A percentile compares a stretch with the other conserved stretches of the same genome.
These are phyloP conservation scores for Meira miltonrushii DNA, from an alignment of 1,284 basidiomycete species.

Conservation along the genomic window DNA sequence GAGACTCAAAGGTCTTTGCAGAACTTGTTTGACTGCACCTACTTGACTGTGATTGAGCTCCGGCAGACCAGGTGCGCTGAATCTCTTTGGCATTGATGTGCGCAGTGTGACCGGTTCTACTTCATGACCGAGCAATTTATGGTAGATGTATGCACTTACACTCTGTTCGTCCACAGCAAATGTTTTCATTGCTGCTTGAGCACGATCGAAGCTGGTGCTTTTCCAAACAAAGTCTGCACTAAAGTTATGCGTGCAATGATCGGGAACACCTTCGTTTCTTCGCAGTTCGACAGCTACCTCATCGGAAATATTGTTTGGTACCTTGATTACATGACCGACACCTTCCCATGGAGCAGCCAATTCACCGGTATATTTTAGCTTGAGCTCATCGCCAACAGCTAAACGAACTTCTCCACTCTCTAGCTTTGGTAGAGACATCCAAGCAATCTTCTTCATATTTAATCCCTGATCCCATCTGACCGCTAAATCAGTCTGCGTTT, in stretches of 20 bases:
- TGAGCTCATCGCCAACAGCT: slow-evolving; percentile 91
- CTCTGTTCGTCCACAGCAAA: slow-evolving; percentile 99
- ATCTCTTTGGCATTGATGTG: slow-evolving; percentile 85
- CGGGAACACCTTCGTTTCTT: slow-evolving; percentile 85
- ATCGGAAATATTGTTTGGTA: slow-evolving; percentile 99
- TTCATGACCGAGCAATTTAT: slow-evolving; percentile 94
- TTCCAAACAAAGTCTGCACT: slow-evolving; percentile 99
- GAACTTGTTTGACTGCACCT: slow-evolving; percentile 95
- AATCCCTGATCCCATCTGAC: slow-evolving; percentile 96
- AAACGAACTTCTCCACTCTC: slow-evolving; percentile 96
- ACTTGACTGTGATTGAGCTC: slow-evolving; percentile 99
- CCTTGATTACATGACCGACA: slow-evolving; percentile 95
- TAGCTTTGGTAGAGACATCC: slow-evolving; percentile 91
- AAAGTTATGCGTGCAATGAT: slow-evolving; percentile 89
- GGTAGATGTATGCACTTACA: slow-evolving; percentile 97
- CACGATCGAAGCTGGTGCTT: slow-evolving; percentile 95
- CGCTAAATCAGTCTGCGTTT: slow-evolving; percentile 92
- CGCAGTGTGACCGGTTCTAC: slow-evolving; percentile 78
- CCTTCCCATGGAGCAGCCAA: slow-evolving; percentile 80
- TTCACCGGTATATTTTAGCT: slow-evolving; percentile 82
- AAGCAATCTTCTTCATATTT: slow-evolving; percentile 95
- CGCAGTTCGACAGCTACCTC: slow-evolving; percentile 93
- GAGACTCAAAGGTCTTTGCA: slow-evolving; percentile 95
- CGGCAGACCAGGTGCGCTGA: slow-evolving; percentile 92
- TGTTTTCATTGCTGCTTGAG: slow-evolving; percentile 99